These are phyloP conservation scores for Cardamine occulta DNA, from an alignment of 345 rosid species.

Conservation along the genomic window DNA sequence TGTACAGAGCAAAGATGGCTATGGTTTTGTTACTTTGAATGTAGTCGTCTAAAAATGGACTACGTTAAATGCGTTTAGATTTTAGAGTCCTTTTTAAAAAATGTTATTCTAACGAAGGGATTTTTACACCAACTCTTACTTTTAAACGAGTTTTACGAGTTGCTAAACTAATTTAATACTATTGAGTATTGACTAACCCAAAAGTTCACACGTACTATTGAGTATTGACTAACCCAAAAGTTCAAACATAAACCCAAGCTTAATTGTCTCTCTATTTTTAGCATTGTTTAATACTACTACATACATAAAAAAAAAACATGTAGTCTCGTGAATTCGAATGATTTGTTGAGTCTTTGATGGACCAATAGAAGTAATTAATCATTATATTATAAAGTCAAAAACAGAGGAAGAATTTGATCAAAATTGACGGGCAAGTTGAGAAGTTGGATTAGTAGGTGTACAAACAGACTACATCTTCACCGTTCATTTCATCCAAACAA, in stretches of 20 bases:
- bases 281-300: background rate
- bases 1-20: background rate
- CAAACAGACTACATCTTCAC: background rate
- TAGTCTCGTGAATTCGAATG: conserved; percentile 3
- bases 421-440: conserved; percentile 24
- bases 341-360: background rate
- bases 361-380: background rate
- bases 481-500: background rate
- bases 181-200: background rate
- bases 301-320: too few species aligned
- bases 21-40: conserved; percentile 8
- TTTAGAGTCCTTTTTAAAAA: background rate
- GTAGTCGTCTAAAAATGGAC: conserved; percentile 18
- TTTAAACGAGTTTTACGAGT: background rate
- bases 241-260: background rate
- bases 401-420: conserved; percentile 10
- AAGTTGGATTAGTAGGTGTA: background rate
- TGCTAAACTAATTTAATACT: background rate
- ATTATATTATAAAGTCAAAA: background rate
- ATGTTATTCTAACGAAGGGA: background rate
- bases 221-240: background rate
- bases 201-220: background rate
- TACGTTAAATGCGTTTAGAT: conserved; percentile 4
- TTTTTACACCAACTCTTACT: conserved; percentile 11
- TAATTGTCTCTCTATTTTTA: background rate